Evolutionary conservation across 1,284 basidiomycete species (phyloP), one percentile per base, ranked within the genome.

Genomic region (Ustilago trichophora): DNA sequence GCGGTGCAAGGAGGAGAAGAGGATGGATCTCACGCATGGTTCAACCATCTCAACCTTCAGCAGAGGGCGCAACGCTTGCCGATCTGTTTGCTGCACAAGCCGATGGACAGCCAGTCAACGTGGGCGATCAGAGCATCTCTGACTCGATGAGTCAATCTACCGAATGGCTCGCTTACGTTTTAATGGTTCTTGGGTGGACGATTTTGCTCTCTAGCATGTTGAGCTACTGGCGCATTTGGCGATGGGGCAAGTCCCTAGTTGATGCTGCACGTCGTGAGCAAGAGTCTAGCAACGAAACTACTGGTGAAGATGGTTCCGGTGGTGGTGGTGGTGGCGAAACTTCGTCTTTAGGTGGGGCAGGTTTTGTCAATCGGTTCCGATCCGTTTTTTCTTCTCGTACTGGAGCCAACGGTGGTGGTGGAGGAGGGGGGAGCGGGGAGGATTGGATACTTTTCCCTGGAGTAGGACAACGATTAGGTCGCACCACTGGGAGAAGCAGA

Each of bases 141-240:
- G 75, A 73, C 12, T 82, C 83, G 27, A 82, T 83, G 33, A 82
- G 82, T 4, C 75, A 80, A 24, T 84, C 85, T 32, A 87, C 84
- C 74, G 91, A 93, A 69, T 95, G 91, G 91, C 83, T 96, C 31
- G 88, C 91, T 1, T 93, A 95, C 83, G 83, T 95, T 48, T 86
- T 96, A 75, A 96, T 96, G 91, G 90, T 89, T 0, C 73, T 93
- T 31, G 91, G 93, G 11, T 95, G 92, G 92, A 92, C 95, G 85
- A 84, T 95, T 3, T 38, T 53, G 36, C 64, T 60, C 51, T 89
- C 90, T 2, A 90, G 89, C 35, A 65, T 90, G 45, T 86, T 92
- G 38, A 88, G 90, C 18, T 94, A 88, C 83, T 91, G 89, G 70
- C 59, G 75, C 16, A 71, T 77, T 46, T 59, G 65, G 43, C 60